phyloP scores from a whole-genome alignment of 371 early-diverging fungal genomes.

The Syncephalis plumigaleata region DNA sequence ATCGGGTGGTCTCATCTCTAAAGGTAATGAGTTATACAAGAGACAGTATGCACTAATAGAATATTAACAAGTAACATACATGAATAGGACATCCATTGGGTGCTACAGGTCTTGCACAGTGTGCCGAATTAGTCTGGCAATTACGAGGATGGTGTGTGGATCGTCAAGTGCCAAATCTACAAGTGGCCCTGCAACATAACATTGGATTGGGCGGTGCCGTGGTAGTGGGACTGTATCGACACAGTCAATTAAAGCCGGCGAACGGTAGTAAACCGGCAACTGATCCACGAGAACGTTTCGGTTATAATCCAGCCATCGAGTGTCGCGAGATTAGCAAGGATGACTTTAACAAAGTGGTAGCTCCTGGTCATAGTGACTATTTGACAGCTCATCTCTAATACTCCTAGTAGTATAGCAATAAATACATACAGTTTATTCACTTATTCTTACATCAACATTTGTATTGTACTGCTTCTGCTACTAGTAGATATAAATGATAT shows the following conservation, averaged over 20 bases:
- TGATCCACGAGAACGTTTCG: constrained; percentile 20
- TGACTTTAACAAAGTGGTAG: constrained; percentile 34
- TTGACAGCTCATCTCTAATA: constrained; percentile 19
- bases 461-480: too few relatives aligned
- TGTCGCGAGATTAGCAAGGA: constrained; percentile 32
- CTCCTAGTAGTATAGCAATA: too few relatives aligned
- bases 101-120: constrained; percentile 67
- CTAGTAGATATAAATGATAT: too few relatives aligned
- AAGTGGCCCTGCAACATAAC: constrained; percentile 60
- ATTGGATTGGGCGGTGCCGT: constrained; percentile 66
- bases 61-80: too few relatives aligned
- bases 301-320: constrained; percentile 58
- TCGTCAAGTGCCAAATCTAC: constrained; percentile 48
- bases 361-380: constrained; percentile 14
- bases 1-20: constrained; percentile 64
- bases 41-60: too few relatives aligned
- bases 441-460: too few relatives aligned
- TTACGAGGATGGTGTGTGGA: constrained; percentile 49
- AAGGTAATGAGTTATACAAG: constrained; percentile 19
- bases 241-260: constrained; percentile 14
- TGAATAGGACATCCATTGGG: constrained; percentile 46
- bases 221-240: constrained; percentile 44
- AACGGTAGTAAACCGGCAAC: neutral
- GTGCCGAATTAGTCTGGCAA: constrained; percentile 45
- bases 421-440: too few relatives aligned